These are phyloP conservation scores for Dactylella cylindrospora DNA, from an alignment of 2,329 filamentous ascomycete genomes.

Conservation along the genomic window DNA sequence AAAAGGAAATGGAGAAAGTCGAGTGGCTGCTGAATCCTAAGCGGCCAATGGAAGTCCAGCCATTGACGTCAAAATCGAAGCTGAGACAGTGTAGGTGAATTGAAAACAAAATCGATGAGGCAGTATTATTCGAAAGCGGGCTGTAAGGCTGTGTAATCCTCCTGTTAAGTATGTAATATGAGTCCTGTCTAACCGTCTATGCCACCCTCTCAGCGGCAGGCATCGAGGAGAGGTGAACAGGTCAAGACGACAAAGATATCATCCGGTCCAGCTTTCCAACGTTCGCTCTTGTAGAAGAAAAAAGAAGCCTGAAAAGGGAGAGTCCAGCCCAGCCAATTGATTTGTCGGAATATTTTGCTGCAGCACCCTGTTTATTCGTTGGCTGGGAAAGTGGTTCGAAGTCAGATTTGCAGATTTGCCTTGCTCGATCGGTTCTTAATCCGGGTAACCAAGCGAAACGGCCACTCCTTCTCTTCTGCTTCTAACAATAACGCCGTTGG, in stretches of 20 bases:
- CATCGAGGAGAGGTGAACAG: not conserved
- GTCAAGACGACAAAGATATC: not conserved
- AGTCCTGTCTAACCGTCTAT: no score
- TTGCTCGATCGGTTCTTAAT: conserved; percentile 2
- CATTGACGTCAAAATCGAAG: conserved; percentile 2
- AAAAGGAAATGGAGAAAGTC: no score
- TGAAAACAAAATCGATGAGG: no score
- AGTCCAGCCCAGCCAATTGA: conserved; percentile 26
- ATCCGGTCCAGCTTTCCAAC: no score
- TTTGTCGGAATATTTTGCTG: not conserved
- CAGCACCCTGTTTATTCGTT: not conserved
- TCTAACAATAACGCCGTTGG: conserved; percentile 17
- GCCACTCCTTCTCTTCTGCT: conserved; percentile 2
- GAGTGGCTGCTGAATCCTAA: not conserved
- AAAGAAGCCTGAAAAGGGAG: conserved; percentile 8
- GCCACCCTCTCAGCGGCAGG: no score
- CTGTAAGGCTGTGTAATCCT: no score
- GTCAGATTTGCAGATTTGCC: conserved; percentile 36
- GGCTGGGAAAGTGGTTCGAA: conserved; percentile 4
- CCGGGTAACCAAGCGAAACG: conserved; percentile 31
- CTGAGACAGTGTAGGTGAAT: no score
- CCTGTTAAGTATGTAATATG: no score
- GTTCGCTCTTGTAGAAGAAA: not conserved
- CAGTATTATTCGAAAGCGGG: no score
- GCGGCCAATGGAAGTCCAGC: conserved; percentile 3